Conservation (phyloP, 345 rosid genomes). For the Eutrema heterophyllum region DNA sequence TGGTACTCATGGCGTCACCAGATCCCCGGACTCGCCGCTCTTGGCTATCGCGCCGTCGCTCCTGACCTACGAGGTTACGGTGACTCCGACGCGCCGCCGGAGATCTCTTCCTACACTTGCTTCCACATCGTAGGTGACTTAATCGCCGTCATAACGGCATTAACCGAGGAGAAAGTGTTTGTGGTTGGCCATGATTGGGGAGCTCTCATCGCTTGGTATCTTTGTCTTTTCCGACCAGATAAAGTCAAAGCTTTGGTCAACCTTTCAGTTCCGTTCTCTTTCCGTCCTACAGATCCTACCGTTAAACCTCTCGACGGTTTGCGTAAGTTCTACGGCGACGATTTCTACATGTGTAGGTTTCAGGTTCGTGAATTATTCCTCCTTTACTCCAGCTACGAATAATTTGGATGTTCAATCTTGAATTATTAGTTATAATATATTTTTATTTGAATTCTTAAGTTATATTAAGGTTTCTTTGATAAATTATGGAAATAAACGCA, state of each 20-base stretch:
- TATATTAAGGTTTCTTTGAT: neutral
- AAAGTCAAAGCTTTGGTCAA: conserved; percentile 31
- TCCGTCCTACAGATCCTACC: neutral
- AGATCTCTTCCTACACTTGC: conserved; percentile 26
- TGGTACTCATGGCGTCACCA: conserved; percentile 40
- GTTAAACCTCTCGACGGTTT: conserved; percentile 41
- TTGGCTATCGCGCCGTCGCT: conserved; percentile 32
- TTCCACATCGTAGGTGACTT: conserved; percentile 27
- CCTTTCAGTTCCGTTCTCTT: conserved; percentile 27
- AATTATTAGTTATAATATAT: neutral
- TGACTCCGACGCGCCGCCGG: conserved; percentile 21
- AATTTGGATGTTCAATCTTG: neutral
- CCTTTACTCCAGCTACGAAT: neutral
- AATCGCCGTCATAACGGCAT: neutral
- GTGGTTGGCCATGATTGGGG: conserved; percentile 39
- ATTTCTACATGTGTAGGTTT: conserved; percentile 71
- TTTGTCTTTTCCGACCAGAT: conserved; percentile 28
- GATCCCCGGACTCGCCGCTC: conserved; percentile 26
- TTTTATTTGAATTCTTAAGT: neutral
- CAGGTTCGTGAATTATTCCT: conserved; percentile 44
- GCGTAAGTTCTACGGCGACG: conserved; percentile 53
- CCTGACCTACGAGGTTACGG: conserved; percentile 37
- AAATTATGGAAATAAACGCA: neutral
- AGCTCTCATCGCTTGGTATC: conserved; percentile 31
- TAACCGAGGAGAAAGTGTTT: conserved; percentile 31